Conservation (phyloP, 306 rosid species). For the Potentilla sterilis region DNA sequence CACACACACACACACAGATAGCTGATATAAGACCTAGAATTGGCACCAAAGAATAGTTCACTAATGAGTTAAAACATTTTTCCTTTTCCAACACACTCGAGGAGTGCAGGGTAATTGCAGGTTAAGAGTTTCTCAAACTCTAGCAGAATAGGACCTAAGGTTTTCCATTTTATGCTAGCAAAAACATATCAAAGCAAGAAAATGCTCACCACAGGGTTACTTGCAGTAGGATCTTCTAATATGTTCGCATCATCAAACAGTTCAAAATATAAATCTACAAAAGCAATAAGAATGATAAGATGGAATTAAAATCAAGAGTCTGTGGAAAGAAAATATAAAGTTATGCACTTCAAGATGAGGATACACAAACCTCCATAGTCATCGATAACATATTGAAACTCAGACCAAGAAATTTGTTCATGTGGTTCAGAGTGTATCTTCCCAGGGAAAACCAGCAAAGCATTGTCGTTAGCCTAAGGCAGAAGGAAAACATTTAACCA, state of each 20-base stretch:
- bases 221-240: constrained; percentile 69
- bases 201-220: constrained; percentile 81
- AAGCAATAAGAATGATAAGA: constrained; percentile 12
- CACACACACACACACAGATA: background rate
- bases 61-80: background rate
- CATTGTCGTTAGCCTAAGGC: constrained; percentile 65
- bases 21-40: background rate
- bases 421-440: constrained; percentile 89
- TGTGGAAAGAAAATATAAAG: background rate
- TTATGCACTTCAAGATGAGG: constrained; percentile 21
- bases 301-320: background rate
- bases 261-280: constrained; percentile 69
- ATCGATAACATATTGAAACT: constrained; percentile 18
- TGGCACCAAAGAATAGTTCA: background rate
- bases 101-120: background rate
- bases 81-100: background rate
- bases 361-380: constrained; percentile 23
- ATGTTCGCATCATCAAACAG: constrained; percentile 72
- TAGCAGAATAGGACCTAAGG: background rate
- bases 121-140: background rate
- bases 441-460: constrained; percentile 85
- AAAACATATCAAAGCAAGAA: constrained; percentile 15
- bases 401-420: constrained; percentile 39
- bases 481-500: constrained; percentile 36
- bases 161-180: background rate